A percentile compares a stretch with the other conserved stretches of the same genome.
Conservation (phyloP, 257 asterid species). For the Phtheirospermum japonicum region DNA sequence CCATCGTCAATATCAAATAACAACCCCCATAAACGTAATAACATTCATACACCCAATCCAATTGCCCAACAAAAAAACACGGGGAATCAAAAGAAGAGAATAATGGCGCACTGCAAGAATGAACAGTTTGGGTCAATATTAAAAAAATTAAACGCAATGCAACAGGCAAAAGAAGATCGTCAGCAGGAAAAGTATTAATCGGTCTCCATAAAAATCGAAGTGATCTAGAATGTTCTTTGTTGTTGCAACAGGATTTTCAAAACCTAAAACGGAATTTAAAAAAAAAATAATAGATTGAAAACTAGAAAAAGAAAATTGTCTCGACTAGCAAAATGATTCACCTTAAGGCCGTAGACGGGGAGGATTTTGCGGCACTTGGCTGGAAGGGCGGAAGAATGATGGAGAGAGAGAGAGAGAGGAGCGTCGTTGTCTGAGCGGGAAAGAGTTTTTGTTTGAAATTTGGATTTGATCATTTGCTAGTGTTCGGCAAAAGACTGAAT, state of each 20-base stretch:
- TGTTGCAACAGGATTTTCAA: not conserved
- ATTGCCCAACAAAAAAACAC: no score
- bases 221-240: not conserved
- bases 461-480: not conserved
- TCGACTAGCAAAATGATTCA: not conserved
- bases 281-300: not conserved
- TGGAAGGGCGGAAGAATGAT: constrained; percentile 3
- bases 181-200: not conserved
- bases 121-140: not conserved
- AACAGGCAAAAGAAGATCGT: no score
- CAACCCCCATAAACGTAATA: not conserved
- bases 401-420: constrained; percentile 9
- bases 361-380: constrained; percentile 2
- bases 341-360: constrained; percentile 22
- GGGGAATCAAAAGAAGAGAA: not conserved
- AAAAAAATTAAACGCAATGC: no score
- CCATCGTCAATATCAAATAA: not conserved
- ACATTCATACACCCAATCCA: not conserved
- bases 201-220: not conserved
- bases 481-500: not conserved
- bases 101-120: constrained; percentile 1
- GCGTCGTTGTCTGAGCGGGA: constrained; percentile 32
- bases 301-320: not conserved
- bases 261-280: constrained; percentile 8
- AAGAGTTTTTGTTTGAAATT: constrained; percentile 23